A percentile compares a stretch with the other conserved stretches of the same genome.
phyloP scores from a whole-genome alignment of 1,284 basidiomycete species.

The Cutaneotrichosporon mucoides region DNA sequence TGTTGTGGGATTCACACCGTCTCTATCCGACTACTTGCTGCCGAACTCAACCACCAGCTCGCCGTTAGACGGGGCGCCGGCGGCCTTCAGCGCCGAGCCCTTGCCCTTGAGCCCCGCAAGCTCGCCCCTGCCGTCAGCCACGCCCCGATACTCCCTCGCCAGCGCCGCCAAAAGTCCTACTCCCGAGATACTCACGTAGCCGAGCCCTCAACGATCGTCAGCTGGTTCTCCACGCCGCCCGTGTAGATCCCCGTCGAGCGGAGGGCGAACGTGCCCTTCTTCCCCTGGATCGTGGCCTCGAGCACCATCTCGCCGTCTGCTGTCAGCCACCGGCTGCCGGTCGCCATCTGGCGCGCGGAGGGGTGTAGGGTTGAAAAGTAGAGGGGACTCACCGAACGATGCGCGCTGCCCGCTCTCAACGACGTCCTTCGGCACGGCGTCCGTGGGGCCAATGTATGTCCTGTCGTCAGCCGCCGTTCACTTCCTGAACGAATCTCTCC shows the following conservation, averaged over 20 bases:
- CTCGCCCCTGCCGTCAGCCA: no score
- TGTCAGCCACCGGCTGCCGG: not conserved
- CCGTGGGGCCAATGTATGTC: not conserved
- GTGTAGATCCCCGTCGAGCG: not conserved
- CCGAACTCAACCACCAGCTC: no score
- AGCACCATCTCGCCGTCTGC: constrained; percentile 1
- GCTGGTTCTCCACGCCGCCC: not conserved
- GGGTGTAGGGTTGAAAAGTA: no score
- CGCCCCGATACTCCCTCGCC: no score
- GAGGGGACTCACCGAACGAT: not conserved
- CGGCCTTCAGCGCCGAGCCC: no score
- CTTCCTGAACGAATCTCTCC: no score
- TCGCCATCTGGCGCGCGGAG: no score
- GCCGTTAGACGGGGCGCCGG: no score
- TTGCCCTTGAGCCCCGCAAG: no score
- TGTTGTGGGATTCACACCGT: no score
- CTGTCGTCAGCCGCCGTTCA: not conserved
- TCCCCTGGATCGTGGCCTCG: not conserved
- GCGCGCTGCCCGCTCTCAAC: no score
- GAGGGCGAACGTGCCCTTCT: not conserved
- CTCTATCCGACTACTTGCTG: no score
- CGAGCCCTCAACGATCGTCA: not conserved
- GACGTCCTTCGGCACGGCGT: not conserved
- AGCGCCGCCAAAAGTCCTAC: not conserved
- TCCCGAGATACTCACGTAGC: not conserved